A percentile compares a stretch with the other conserved stretches of the same genome.
These are phyloP conservation scores for Myxozyma mucilagina DNA, from an alignment of 805 yeast genomes.

Conservation along the genomic window DNA sequence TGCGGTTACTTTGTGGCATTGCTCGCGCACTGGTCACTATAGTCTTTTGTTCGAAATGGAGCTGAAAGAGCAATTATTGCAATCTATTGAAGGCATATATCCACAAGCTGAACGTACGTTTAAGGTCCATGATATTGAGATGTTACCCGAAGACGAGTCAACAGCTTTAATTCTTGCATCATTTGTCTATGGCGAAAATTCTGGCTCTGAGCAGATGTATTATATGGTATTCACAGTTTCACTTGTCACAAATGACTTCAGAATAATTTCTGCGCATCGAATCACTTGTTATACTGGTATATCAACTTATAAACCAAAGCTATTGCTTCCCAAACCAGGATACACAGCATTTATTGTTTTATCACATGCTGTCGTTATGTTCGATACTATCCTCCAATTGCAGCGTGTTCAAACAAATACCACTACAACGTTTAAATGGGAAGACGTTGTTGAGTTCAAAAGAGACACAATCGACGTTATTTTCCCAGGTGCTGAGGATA, in stretches of 20 bases:
- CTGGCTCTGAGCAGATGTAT: slow-evolving; percentile 36
- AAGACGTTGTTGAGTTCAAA: slow-evolving; percentile 64
- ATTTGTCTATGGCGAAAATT: slow-evolving; percentile 41
- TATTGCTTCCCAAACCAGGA: slow-evolving; percentile 60
- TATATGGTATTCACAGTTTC: slow-evolving; percentile 57
- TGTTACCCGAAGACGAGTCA: slow-evolving; percentile 46
- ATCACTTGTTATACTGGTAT: slow-evolving; percentile 51
- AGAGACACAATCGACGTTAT: slow-evolving; percentile 54
- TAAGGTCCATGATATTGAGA: slow-evolving; percentile 62
- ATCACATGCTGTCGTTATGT: slow-evolving; percentile 60
- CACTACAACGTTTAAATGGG: slow-evolving; percentile 61
- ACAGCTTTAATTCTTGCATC: slow-evolving; percentile 54
- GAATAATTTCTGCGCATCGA: slow-evolving; percentile 64
- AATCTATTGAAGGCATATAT: slow-evolving; percentile 49
- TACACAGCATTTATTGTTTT: slow-evolving; percentile 62
- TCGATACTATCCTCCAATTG: slow-evolving; percentile 54
- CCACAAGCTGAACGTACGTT: slow-evolving; percentile 55
- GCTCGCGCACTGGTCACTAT: slow-evolving; percentile 49
- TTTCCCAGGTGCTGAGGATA: slow-evolving; percentile 59
- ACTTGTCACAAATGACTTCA: slow-evolving; percentile 52
- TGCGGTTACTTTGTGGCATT: slow-evolving; percentile 51
- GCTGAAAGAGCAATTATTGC: slow-evolving; percentile 43
- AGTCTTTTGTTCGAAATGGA: slow-evolving; percentile 44
- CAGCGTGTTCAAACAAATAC: slow-evolving; percentile 39
- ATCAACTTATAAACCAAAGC: slow-evolving; percentile 46